phyloP scores from a whole-genome alignment of 495 filamentous ascomycete species.

The Cercophora newfieldiana region DNA sequence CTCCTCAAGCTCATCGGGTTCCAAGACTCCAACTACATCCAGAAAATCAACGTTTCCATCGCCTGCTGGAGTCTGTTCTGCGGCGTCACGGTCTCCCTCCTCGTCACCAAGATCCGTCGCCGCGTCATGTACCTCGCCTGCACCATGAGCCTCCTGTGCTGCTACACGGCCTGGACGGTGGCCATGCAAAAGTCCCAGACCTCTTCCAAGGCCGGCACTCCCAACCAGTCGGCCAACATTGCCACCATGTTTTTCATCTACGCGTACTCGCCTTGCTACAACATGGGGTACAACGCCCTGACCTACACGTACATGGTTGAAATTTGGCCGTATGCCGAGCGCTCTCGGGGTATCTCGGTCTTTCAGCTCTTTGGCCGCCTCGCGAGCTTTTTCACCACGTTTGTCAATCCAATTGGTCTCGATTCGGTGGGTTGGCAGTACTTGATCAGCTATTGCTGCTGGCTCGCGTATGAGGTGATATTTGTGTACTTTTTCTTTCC shows the following conservation, averaged over 20 bases:
- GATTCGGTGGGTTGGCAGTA: constrained; percentile 59
- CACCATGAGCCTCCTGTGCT: constrained; percentile 51
- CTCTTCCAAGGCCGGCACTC: constrained; percentile 34
- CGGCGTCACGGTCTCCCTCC: constrained; percentile 53
- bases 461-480: constrained; percentile 56
- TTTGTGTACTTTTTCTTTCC: constrained; percentile 67
- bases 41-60: constrained; percentile 59
- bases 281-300: constrained; percentile 66
- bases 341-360: constrained; percentile 61
- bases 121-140: constrained; percentile 60
- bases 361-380: constrained; percentile 62
- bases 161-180: constrained; percentile 62
- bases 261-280: constrained; percentile 63
- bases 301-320: constrained; percentile 69
- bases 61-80: constrained; percentile 58
- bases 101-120: constrained; percentile 53
- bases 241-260: constrained; percentile 63
- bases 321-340: constrained; percentile 62
- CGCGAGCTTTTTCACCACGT: constrained; percentile 52
- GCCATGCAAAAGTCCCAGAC: constrained; percentile 55
- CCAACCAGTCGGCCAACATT: constrained; percentile 43
- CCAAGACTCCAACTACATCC: constrained; percentile 52
- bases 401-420: constrained; percentile 68
- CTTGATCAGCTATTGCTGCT: constrained; percentile 53
- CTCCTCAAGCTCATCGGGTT: constrained; percentile 51